Conservation (phyloP, 495 filamentous ascomycete species). For the Annulohypoxylon moriforme region DNA sequence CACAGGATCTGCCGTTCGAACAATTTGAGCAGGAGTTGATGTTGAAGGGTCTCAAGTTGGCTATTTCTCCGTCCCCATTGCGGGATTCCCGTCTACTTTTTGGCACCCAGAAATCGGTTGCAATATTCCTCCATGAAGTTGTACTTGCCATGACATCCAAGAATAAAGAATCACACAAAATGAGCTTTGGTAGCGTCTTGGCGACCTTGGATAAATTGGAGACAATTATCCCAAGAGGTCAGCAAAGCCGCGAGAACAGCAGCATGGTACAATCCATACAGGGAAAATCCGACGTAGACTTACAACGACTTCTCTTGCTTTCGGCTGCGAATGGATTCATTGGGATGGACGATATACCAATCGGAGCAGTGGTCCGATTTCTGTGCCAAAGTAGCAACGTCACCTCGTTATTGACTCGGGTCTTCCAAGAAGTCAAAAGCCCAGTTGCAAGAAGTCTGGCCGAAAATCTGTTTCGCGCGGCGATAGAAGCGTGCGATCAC, state of each 20-base stretch:
- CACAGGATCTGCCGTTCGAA: conserved; percentile 26
- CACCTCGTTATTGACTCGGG: not conserved
- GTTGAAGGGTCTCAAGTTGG: not conserved
- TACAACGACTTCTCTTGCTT: conserved; percentile 21
- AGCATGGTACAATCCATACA: not conserved
- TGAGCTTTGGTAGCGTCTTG: not conserved
- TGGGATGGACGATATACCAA: conserved; percentile 13
- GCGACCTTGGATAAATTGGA: conserved; percentile 6
- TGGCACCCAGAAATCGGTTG: not conserved
- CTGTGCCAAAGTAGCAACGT: conserved; percentile 10
- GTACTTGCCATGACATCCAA: conserved; percentile 1
- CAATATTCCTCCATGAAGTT: conserved; percentile 4
- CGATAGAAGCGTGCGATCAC: conserved; percentile 31
- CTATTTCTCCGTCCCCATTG: conserved; percentile 6
- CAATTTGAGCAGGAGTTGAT: conserved; percentile 5
- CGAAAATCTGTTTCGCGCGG: conserved; percentile 31
- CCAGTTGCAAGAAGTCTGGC: conserved; percentile 19
- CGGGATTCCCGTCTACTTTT: conserved; percentile 1
- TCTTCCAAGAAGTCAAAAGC: not conserved
- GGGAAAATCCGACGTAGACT: not conserved
- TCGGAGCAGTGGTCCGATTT: not conserved
- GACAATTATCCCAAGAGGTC: conserved; percentile 1
- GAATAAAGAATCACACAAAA: not conserved
- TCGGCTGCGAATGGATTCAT: conserved; percentile 31
- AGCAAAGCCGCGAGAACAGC: not conserved